These are phyloP conservation scores for Sporothrix variecibatus DNA, from an alignment of 2,329 filamentous ascomycete species.

Conservation along the genomic window DNA sequence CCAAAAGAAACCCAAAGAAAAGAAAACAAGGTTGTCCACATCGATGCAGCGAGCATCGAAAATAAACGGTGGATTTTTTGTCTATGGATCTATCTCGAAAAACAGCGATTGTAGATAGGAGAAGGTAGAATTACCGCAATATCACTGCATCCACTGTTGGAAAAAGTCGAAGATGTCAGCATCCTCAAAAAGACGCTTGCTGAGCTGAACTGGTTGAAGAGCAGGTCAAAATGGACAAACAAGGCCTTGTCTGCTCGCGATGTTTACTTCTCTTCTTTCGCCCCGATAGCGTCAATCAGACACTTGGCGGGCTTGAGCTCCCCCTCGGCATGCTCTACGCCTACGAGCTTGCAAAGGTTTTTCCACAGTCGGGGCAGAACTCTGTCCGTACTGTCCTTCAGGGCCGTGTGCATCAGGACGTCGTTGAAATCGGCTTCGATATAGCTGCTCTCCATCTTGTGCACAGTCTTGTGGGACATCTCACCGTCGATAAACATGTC, in stretches of 20 bases:
- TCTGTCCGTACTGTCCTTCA: slow-evolving; percentile 23
- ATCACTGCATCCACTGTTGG: neutral
- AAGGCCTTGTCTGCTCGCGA: neutral
- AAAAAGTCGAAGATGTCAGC: too few species aligned
- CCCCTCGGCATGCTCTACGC: neutral
- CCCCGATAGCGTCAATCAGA: neutral
- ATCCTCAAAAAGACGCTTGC: neutral
- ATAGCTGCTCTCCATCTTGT: neutral
- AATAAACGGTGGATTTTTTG: neutral
- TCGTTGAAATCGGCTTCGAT: neutral
- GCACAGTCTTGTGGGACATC: slow-evolving; percentile 15
- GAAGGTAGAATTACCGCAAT: neutral
- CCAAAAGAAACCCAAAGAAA: neutral
- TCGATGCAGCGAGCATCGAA: neutral
- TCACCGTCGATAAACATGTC: slow-evolving; percentile 30
- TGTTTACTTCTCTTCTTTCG: neutral
- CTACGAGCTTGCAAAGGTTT: neutral
- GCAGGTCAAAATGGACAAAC: neutral
- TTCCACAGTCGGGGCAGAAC: slow-evolving; percentile 17
- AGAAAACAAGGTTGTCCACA: neutral
- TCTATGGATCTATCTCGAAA: slow-evolving; percentile 3
- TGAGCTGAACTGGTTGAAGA: neutral
- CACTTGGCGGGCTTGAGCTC: neutral
- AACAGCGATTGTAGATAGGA: neutral
- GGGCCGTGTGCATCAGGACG: slow-evolving; percentile 27